phyloP scores from a whole-genome alignment of 768 basidiomycete genomes.

The Pisolithus orientalis region DNA sequence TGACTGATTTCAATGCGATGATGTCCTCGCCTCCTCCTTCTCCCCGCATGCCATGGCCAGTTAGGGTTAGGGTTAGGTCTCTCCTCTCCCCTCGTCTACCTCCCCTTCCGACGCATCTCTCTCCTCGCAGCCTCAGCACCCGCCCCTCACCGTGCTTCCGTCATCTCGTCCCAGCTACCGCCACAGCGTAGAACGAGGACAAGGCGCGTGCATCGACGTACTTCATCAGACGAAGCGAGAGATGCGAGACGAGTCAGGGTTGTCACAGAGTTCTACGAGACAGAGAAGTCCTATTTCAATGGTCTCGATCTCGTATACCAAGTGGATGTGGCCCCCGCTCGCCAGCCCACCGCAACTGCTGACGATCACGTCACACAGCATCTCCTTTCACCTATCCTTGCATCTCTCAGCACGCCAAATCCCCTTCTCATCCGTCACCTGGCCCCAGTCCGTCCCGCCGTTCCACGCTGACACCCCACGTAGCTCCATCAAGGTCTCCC shows the following conservation, averaged over 20 bases:
- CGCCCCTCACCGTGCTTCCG: constrained; percentile 29
- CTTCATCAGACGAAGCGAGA: constrained; percentile 41
- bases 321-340: constrained; percentile 36
- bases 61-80: no score
- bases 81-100: constrained; percentile 38
- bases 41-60: neutral
- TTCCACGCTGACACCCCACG: constrained; percentile 31
- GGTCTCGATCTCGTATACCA: constrained; percentile 80
- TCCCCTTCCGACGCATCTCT: constrained; percentile 61
- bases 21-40: neutral
- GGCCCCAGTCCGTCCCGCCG: constrained; percentile 22
- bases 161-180: constrained; percentile 62
- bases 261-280: constrained; percentile 75
- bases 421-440: constrained; percentile 39
- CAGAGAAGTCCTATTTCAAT: constrained; percentile 74
- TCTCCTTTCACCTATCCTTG: constrained; percentile 75
- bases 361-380: constrained; percentile 41
- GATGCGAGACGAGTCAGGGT: constrained; percentile 60
- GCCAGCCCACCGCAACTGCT: constrained; percentile 3
- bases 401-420: constrained; percentile 59
- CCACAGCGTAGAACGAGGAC: constrained; percentile 68
- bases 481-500: constrained; percentile 26
- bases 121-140: constrained; percentile 45
- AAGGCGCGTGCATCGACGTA: constrained; percentile 36
- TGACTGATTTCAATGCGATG: constrained; percentile 7